phyloP scores from a whole-genome alignment of 331 rosid species.

The Cydonia oblonga region DNA sequence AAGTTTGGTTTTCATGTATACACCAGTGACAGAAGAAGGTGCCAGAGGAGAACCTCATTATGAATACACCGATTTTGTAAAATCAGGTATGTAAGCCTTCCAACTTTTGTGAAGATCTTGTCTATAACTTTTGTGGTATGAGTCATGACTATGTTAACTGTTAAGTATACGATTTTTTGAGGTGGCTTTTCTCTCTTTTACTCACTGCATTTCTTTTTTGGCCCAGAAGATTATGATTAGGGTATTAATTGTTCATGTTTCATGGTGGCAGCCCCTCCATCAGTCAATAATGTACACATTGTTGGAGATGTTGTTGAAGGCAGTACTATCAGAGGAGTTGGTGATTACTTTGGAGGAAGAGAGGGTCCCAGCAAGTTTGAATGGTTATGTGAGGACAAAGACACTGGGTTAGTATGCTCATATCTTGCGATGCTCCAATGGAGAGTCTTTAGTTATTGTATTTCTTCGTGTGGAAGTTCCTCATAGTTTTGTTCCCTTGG shows the following conservation, averaged over 20 bases:
- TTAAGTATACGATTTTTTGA: neutral
- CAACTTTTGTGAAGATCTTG: neutral
- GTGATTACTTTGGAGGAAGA: slow-evolving; percentile 95
- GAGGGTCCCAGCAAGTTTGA: slow-evolving; percentile 99
- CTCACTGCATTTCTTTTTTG: neutral
- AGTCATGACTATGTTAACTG: neutral
- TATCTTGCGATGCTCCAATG: slow-evolving; percentile 1
- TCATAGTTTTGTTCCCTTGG: neutral
- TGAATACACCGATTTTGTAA: slow-evolving; percentile 80
- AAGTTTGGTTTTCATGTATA: slow-evolving; percentile 95
- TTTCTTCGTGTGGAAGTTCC: neutral
- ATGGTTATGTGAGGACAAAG: slow-evolving; percentile 64
- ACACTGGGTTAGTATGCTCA: slow-evolving; percentile 58
- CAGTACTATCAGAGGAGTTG: slow-evolving; percentile 63
- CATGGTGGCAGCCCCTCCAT: slow-evolving; percentile 75
- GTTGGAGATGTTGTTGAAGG: slow-evolving; percentile 88
- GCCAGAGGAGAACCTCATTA: slow-evolving; percentile 95
- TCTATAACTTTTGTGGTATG: neutral
- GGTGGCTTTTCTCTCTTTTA: neutral
- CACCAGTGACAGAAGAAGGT: slow-evolving; percentile 91
- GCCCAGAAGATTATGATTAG: neutral
- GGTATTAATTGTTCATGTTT: slow-evolving; percentile 1
- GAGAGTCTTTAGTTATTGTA: neutral
- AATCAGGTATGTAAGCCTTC: slow-evolving; percentile 49
- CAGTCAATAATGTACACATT: slow-evolving; percentile 63